Percentiles rank a stretch among this genome's conserved stretches.
Conservation (phyloP, 352 stramenopile species). For the Phytophthora ramorum region DNA sequence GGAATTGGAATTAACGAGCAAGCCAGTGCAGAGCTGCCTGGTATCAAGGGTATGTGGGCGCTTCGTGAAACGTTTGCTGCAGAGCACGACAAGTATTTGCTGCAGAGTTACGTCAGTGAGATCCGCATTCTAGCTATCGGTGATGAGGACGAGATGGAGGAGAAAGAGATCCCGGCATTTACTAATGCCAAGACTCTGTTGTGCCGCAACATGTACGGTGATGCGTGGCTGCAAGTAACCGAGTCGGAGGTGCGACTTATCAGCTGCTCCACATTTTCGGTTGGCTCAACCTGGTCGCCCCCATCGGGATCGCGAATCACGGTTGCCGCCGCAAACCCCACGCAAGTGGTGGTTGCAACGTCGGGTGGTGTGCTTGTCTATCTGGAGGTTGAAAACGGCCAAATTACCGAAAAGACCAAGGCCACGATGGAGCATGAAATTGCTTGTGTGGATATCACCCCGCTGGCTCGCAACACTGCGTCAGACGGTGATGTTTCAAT, state of each 20-base stretch:
- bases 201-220: conserved; percentile 92
- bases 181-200: conserved; percentile 91
- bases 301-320: conserved; percentile 73
- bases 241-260: conserved; percentile 93
- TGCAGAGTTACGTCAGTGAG: conserved; percentile 97
- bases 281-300: conserved; percentile 85
- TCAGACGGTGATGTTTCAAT: conserved; percentile 71
- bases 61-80: conserved; percentile 88
- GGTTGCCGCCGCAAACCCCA: conserved; percentile 87
- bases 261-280: conserved; percentile 60
- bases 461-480: conserved; percentile 41
- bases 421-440: conserved; percentile 94
- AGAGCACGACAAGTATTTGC: conserved; percentile 94
- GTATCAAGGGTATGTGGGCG: conserved; percentile 98
- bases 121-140: conserved; percentile 96
- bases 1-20: conserved; percentile 99
- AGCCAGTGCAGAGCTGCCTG: conserved; percentile 94
- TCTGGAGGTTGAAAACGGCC: conserved; percentile 76
- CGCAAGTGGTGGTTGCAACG: conserved; percentile 93
- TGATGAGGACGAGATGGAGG: conserved; percentile 91
- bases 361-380: conserved; percentile 92
- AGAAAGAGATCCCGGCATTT: conserved; percentile 91
- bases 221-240: conserved; percentile 95
- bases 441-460: conserved; percentile 92
- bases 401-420: conserved; percentile 69